Evolutionary conservation across 75 land plant genomes (phyloP).

Genomic region (Cunninghamia lanceolata): DNA sequence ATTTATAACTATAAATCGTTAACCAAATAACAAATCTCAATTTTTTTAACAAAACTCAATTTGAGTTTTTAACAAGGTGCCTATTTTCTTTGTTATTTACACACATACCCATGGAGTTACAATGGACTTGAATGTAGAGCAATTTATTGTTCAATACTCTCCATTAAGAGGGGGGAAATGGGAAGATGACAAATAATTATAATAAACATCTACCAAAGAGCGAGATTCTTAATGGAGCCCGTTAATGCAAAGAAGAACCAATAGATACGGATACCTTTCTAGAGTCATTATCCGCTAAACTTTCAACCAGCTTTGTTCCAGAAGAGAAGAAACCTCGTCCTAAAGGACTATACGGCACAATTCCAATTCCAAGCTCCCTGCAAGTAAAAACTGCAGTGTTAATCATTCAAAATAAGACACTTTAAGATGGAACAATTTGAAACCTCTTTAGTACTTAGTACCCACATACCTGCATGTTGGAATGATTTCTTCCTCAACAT

Average conservation of each 20-base stretch:
- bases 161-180: no score
- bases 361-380: constrained; percentile 71
- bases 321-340: constrained; percentile 62
- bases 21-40: not conserved
- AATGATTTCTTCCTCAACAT: constrained; percentile 61
- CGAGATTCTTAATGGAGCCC: no score
- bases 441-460: not conserved
- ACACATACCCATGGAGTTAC: not conserved
- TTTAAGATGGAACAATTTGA: not conserved
- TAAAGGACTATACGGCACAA: constrained; percentile 62
- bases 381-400: not conserved
- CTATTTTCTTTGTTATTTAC: constrained; percentile 18
- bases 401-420: not conserved
- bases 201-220: no score
- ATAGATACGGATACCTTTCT: constrained; percentile 36
- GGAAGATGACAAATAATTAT: no score
- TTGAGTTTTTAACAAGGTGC: constrained; percentile 40
- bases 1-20: constrained; percentile 12
- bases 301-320: constrained; percentile 28
- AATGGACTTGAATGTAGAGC: not conserved
- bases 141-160: not conserved
- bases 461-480: constrained; percentile 59
- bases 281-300: constrained; percentile 29
- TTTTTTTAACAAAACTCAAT: constrained; percentile 1
- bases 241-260: no score